Conservation (phyloP, 768 basidiomycete species). For the Asterophora parasitica region DNA sequence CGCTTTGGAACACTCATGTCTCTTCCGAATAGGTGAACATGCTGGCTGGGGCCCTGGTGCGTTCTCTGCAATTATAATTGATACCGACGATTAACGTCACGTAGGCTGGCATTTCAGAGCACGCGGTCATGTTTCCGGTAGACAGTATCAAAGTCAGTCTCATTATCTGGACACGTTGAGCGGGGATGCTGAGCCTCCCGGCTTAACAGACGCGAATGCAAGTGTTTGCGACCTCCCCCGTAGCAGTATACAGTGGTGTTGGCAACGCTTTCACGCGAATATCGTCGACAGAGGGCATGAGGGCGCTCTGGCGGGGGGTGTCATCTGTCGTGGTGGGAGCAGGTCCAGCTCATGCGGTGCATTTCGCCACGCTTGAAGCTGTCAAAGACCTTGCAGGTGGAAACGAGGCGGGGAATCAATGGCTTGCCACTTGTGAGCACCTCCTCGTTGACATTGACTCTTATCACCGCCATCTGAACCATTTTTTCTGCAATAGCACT, state of each 20-base stretch:
- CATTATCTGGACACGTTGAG: not conserved
- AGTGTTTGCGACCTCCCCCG: conserved; percentile 83
- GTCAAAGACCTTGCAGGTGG: conserved; percentile 92
- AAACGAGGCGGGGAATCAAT: conserved; percentile 75
- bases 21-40: conserved; percentile 72
- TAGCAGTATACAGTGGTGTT: conserved; percentile 83
- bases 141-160: conserved; percentile 92
- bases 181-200: not conserved
- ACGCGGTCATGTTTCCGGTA: conserved; percentile 97
- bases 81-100: not conserved
- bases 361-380: conserved; percentile 94
- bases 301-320: conserved; percentile 93
- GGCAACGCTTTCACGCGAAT: conserved; percentile 90
- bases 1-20: conserved; percentile 9
- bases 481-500: conserved; percentile 47
- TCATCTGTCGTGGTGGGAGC: conserved; percentile 94
- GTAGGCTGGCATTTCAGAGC: conserved; percentile 97
- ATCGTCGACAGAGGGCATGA: conserved; percentile 89
- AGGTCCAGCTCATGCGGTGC: conserved; percentile 96
- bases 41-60: conserved; percentile 92
- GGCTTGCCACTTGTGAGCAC: conserved; percentile 78
- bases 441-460: conserved; percentile 1
- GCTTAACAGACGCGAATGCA: conserved; percentile 94
- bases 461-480: conserved; percentile 1
- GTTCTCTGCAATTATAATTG: conserved; percentile 25